Evolutionary conservation across 768 basidiomycete genomes (phyloP).

Genomic region (Tylopilus rubrobrunneus): DNA sequence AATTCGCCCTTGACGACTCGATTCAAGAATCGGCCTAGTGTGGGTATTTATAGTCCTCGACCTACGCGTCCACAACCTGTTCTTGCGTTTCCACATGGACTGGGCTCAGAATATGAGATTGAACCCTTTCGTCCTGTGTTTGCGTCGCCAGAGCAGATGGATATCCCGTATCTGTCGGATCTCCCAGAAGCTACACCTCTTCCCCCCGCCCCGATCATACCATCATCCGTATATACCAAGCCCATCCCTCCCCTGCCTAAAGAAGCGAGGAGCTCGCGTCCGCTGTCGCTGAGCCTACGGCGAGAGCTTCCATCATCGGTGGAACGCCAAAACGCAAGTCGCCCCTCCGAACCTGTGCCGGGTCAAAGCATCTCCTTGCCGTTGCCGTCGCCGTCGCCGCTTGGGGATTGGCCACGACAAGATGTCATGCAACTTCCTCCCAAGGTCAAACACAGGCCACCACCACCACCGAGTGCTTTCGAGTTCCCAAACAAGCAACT

Average conservation of each 20-base stretch:
- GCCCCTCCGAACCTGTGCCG: conserved; percentile 12
- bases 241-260: conserved; percentile 11
- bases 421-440: conserved; percentile 33
- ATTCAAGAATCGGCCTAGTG: conserved; percentile 33
- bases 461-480: conserved; percentile 17
- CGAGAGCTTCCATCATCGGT: conserved; percentile 22
- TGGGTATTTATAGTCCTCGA: conserved; percentile 41
- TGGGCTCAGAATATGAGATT: conserved; percentile 43
- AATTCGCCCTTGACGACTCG: conserved; percentile 33
- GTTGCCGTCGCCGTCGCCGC: conserved; percentile 39
- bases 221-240: conserved; percentile 12
- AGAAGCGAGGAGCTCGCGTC: neutral
- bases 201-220: conserved; percentile 14
- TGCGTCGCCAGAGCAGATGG: conserved; percentile 20
- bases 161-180: conserved; percentile 5
- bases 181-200: conserved; percentile 26
- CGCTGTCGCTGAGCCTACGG: conserved; percentile 10
- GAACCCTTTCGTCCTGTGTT: conserved; percentile 40
- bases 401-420: conserved; percentile 53
- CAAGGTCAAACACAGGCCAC: conserved; percentile 11
- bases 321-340: conserved; percentile 32
- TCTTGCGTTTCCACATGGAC: conserved; percentile 24
- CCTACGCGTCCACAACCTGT: conserved; percentile 38
- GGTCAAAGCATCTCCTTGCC: conserved; percentile 9
- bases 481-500: conserved; percentile 21